Evolutionary conservation across 305 asterid genomes (phyloP).

Genomic region (Fraxinus latifolia): DNA sequence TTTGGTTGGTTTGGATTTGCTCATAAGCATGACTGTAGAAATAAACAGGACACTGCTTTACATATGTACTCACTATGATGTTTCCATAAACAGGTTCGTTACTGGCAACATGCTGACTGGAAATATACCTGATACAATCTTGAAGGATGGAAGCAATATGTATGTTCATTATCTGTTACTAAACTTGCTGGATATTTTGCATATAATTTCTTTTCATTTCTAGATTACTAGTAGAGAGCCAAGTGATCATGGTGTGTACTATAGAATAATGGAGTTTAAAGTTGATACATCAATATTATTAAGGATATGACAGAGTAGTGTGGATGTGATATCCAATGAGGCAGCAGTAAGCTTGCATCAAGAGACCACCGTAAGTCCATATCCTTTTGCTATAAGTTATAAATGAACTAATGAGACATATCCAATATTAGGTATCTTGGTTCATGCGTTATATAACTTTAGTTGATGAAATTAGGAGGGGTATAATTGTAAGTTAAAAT

Average conservation of each 20-base stretch:
- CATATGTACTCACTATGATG: background rate
- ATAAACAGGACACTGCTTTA: background rate
- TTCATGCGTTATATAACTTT: background rate
- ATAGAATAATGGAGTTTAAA: background rate
- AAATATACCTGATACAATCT: slow-evolving; percentile 58
- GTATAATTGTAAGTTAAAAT: background rate
- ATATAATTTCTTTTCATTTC: background rate
- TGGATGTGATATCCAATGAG: background rate
- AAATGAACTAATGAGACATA: background rate
- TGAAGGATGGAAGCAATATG: slow-evolving; percentile 75
- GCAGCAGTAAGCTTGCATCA: background rate
- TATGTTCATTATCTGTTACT: slow-evolving; percentile 35
- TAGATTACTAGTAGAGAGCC: background rate
- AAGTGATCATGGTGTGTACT: background rate
- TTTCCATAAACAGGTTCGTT: slow-evolving; percentile 48
- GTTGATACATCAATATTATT: background rate
- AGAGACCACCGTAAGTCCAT: background rate
- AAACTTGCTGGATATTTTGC: background rate
- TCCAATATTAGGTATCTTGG: background rate
- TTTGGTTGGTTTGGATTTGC: background rate
- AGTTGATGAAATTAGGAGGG: background rate
- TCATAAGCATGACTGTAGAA: background rate
- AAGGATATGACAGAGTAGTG: background rate
- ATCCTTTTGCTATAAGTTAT: background rate
- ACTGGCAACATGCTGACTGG: slow-evolving; percentile 77